Evolutionary conservation across 164 flowering plant species (phyloP).

Genomic region (Magnolia sinica): DNA sequence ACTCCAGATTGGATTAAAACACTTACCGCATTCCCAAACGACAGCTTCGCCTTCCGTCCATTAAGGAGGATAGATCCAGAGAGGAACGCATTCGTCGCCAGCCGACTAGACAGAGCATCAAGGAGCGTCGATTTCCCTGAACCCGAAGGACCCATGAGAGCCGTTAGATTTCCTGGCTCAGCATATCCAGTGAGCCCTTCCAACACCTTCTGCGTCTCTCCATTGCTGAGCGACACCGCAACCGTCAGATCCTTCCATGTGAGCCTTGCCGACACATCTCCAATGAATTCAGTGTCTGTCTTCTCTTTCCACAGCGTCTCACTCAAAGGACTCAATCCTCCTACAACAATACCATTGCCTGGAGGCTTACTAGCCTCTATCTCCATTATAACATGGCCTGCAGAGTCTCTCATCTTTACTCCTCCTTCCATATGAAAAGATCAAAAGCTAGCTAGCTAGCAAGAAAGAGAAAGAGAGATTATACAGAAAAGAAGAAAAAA

Average conservation of each 20-base stretch:
- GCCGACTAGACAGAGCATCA: constrained; percentile 83
- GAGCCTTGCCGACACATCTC: constrained; percentile 82
- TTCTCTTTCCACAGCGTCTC: constrained; percentile 81
- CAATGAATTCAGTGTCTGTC: constrained; percentile 42
- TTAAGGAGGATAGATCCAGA: constrained; percentile 79
- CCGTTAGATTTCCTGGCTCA: constrained; percentile 74
- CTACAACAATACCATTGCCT: constrained; percentile 32
- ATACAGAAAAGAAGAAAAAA: too few relatives aligned
- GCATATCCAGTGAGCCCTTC: constrained; percentile 80
- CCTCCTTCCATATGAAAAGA: not conserved
- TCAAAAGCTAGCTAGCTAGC: not conserved
- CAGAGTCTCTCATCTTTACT: constrained; percentile 13
- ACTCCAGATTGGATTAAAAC: not conserved
- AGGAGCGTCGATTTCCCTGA: constrained; percentile 91
- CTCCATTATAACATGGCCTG: constrained; percentile 42
- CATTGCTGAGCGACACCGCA: constrained; percentile 56
- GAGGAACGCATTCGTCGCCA: constrained; percentile 84
- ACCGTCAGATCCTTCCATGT: constrained; percentile 93
- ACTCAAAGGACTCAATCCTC: constrained; percentile 74
- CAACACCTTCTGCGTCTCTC: constrained; percentile 69
- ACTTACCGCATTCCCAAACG: constrained; percentile 85
- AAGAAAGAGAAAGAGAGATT: not conserved
- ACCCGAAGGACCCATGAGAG: constrained; percentile 96
- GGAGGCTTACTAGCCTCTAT: constrained; percentile 45
- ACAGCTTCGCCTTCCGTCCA: constrained; percentile 79